Evolutionary conservation across 2,329 filamentous ascomycete species (phyloP).

Genomic region (Talaromyces sp.): DNA sequence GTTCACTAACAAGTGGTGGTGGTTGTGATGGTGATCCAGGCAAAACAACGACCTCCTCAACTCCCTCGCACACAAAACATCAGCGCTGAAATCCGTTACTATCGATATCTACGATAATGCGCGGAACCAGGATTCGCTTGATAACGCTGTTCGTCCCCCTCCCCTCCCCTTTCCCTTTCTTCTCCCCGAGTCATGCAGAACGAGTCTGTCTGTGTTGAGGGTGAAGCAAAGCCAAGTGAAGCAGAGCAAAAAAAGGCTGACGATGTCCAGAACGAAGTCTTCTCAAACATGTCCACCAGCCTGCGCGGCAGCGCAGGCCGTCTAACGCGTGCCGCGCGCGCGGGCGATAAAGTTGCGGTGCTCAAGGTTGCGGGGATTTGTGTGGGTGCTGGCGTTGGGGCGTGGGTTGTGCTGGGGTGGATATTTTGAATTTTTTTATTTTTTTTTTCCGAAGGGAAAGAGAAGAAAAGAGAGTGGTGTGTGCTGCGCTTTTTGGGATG

Average conservation of each 20-base stretch:
- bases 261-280: conserved; percentile 65
- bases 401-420: conserved; percentile 68
- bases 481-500: not conserved
- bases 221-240: not conserved
- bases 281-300: conserved; percentile 77
- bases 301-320: conserved; percentile 79
- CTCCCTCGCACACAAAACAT: conserved; percentile 85
- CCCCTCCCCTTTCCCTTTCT: not conserved
- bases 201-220: too few relatives aligned
- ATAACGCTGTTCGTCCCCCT: conserved; percentile 67
- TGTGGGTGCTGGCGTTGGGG: conserved; percentile 63
- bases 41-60: conserved; percentile 95
- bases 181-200: not conserved
- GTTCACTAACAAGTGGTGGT: not conserved
- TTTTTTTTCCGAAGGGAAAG: too few relatives aligned
- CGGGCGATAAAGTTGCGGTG: conserved; percentile 85
- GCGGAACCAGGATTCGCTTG: conserved; percentile 78
- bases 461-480: too few relatives aligned
- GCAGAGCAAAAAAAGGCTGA: not conserved
- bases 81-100: conserved; percentile 85
- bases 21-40: conserved; percentile 36
- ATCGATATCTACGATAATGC: conserved; percentile 98
- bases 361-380: conserved; percentile 84
- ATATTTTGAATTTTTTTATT: conserved; percentile 43
- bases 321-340: conserved; percentile 82